Base-by-base conservation (phyloP, 1,139 yeast genomes). In the Debaryomycetaceae sp. region DNA sequence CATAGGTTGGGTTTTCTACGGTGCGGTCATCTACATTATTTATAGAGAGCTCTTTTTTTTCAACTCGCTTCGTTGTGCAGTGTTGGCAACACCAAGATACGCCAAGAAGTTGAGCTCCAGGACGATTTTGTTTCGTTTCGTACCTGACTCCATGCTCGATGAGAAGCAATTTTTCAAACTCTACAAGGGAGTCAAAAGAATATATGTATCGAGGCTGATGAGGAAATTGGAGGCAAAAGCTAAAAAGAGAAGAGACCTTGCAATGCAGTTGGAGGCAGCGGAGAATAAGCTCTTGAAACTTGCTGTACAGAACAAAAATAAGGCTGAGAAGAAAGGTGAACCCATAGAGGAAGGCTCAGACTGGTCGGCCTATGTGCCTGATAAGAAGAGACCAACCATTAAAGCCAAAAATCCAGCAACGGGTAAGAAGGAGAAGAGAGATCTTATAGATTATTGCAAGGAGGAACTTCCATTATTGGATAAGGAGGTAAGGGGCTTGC, bases 21-120 rank as follows among this genome's bases (percentile, higher is more conserved):
- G 95, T 39, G 62, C 74, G 37, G 75, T 87, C 44, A 63, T 87
- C 37, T 89, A 80, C 60, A 75, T 86, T 31, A 75, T 90, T 48
- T 90, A 88, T 68, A 73, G 96, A 45, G 99, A 93, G 65, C 71
- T 90, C 61, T 80, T 81, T 52, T 90, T 81, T 65, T 93, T 83
- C 68, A 80, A 85, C 48, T 81, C 95, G 5, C 75, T 89, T 53
- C 80, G 96, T 59, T 87, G 86, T 55, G 95, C 93, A 8, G 85
- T 85, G 11, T 76, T 90, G 49, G 76, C 96, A 6, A 79, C 95
- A 29, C 96, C 97, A 13, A 76, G 81, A 50, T 88, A 88, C 60
- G 84, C 95, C 43, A 75, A 78, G 49, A 77, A 82, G 54, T 67
- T 87, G 34, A 79, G 95, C 11, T 86, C 95, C 5, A 80, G 93